Evolutionary conservation across 2,329 filamentous ascomycete species (phyloP).

Genomic region (Aspergillus novofumigatus): DNA sequence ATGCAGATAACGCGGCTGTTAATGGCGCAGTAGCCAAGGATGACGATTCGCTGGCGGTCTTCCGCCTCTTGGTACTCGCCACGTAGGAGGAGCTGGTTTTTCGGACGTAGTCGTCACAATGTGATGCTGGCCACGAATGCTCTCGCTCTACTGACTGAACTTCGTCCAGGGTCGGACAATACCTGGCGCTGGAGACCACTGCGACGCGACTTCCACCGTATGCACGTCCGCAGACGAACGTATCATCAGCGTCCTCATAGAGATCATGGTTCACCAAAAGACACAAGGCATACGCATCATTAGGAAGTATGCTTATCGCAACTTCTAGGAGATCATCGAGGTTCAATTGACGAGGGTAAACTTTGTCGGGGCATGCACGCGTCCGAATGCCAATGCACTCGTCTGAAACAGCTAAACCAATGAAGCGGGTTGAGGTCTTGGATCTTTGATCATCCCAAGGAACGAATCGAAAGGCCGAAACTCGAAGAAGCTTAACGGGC

Average conservation of each 20-base stretch:
- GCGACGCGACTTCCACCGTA: conserved; percentile 62
- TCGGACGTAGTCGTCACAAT: conserved; percentile 45
- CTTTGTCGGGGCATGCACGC: conserved; percentile 45
- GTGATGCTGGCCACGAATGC: conserved; percentile 63
- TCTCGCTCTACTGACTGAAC: conserved; percentile 42
- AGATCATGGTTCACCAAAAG: conserved; percentile 60
- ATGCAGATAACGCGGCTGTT: conserved; percentile 5
- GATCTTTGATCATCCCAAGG: conserved; percentile 41
- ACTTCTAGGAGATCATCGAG: conserved; percentile 59
- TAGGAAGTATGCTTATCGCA: conserved; percentile 50
- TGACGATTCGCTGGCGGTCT: not conserved
- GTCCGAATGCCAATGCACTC: conserved; percentile 49
- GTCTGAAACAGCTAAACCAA: conserved; percentile 45
- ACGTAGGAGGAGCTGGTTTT: conserved; percentile 3
- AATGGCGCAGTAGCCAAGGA: not conserved
- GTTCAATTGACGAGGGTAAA: conserved; percentile 48
- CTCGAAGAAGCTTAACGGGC: conserved; percentile 43
- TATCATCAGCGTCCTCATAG: conserved; percentile 62
- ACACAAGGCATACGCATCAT: conserved; percentile 56
- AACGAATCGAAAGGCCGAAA: conserved; percentile 41
- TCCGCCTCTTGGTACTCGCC: conserved; percentile 3
- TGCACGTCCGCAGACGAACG: conserved; percentile 63
- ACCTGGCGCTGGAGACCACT: conserved; percentile 60
- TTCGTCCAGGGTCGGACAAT: conserved; percentile 50
- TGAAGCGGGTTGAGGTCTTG: conserved; percentile 22